Evolutionary conservation across 768 basidiomycete genomes (phyloP), one percentile per base, ranked within the genome.

Genomic region (Tubosaeta sp.): DNA sequence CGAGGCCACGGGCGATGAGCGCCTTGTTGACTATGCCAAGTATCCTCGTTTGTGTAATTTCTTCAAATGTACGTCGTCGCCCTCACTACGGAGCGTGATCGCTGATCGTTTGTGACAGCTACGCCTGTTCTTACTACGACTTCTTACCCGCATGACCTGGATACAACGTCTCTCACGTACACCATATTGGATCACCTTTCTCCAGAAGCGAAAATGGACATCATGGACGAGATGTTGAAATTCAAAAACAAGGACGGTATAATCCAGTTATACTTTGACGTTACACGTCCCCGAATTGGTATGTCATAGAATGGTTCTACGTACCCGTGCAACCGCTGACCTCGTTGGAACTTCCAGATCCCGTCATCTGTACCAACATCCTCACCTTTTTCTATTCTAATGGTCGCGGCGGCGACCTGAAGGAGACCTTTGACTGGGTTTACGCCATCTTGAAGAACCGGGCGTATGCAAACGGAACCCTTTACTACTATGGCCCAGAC

Each of bases 311-410:
- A 14, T 7, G 5, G 10, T 22, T 6, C 13, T 6, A 35, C 22
- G 6, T 2, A 14, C 22, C 22, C 2, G 22, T 13, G 5, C 14
- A 35, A 27, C 9, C 5, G 32, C 41, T 47, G 16, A 50, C 14
- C 4, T 1, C 16, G 33, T 34, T 4, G 14, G 4, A 11, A 11
- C 19, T 2, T 1, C n/a, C 12, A 63, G 61, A 63, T 29, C 62
- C 59, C 5, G 47, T 54, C 3, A 59, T 64, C 26, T 63, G 56
- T 0, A 48, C 47, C 33, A 62, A 64, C 7, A 53, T 54, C 1
- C 61, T 64, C 59, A 50, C 56, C 0, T 46, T 63, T 46, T 64
- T 63, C 41, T 43, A 64, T 27, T 42, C 48, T 37, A 64, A 63
- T 5, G 61, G 52, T 14, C 62, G 56, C 0, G 61, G 62, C 1